These are phyloP conservation scores for Hylodesmum podocarpum DNA, from an alignment of 306 rosid genomes.

Conservation along the genomic window DNA sequence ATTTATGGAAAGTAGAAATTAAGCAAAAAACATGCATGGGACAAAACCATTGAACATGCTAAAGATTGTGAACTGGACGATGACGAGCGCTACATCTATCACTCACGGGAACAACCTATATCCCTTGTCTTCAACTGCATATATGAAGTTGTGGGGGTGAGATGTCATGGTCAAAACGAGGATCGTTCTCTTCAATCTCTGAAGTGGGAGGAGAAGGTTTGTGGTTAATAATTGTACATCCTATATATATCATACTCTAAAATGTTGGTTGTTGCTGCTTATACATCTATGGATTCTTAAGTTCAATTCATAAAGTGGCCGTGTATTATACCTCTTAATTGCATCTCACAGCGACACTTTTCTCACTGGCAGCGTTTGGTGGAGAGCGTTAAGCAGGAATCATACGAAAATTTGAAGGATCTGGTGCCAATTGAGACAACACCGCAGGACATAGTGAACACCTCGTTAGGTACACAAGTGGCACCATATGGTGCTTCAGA, in stretches of 20 bases:
- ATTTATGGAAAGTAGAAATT: slow-evolving; percentile 43
- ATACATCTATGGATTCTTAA: not conserved
- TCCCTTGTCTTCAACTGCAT: slow-evolving; percentile 36
- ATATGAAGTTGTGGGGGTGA: slow-evolving; percentile 34
- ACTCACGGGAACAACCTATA: not conserved
- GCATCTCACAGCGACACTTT: not conserved
- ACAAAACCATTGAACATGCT: slow-evolving; percentile 49
- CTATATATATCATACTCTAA: not conserved
- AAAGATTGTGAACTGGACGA: slow-evolving; percentile 25
- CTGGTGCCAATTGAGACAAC: not conserved
- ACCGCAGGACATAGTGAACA: not conserved
- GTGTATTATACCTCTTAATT: not conserved
- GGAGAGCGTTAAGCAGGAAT: slow-evolving; percentile 14
- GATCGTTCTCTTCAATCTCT: not conserved
- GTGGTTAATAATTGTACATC: not conserved
- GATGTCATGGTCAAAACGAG: slow-evolving; percentile 4
- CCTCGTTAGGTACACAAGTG: slow-evolving; percentile 9
- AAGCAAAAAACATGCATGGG: slow-evolving; percentile 34
- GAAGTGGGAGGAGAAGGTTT: slow-evolving; percentile 15
- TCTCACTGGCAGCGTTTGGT: slow-evolving; percentile 30
- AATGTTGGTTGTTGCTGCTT: not conserved
- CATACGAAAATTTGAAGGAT: slow-evolving; percentile 15
- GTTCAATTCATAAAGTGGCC: not conserved
- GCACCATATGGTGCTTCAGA: not conserved
- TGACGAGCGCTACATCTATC: slow-evolving; percentile 3